phyloP scores from a whole-genome alignment of 352 stramenopile genomes.

The Globisporangium spiculum region DNA sequence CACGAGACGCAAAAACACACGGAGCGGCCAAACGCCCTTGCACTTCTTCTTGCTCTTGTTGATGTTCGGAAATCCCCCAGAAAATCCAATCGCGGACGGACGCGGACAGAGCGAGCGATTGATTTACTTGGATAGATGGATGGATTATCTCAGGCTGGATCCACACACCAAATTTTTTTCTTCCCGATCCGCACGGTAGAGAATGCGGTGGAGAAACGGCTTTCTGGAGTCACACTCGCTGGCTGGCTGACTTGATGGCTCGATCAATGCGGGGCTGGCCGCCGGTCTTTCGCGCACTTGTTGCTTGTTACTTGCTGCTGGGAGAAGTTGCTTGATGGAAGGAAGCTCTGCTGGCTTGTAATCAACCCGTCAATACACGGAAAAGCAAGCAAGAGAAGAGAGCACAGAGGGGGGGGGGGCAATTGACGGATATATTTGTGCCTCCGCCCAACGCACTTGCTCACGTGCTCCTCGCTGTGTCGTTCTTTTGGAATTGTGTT shows the following conservation, averaged over 20 bases:
- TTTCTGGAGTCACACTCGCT: not conserved
- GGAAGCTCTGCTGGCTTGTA: not conserved
- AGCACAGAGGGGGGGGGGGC: not conserved
- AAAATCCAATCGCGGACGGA: conserved; percentile 10
- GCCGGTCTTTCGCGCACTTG: not conserved
- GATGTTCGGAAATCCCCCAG: conserved; percentile 1
- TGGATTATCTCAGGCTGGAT: not conserved
- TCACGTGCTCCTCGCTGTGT: not conserved
- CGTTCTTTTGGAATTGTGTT: conserved; percentile 3
- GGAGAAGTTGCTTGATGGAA: not conserved
- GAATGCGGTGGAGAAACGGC: not conserved
- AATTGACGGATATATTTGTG: not conserved
- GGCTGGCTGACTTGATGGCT: not conserved
- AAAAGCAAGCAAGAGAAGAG: not conserved
- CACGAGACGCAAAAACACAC: conserved; percentile 9
- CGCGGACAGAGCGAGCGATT: not conserved
- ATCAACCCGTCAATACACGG: not conserved
- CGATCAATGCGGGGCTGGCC: not conserved
- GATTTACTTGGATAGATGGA: not conserved
- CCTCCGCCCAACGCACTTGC: not conserved
- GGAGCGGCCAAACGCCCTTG: not conserved
- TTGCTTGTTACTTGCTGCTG: not conserved
- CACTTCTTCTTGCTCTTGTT: not conserved
- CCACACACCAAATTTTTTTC: not conserved
- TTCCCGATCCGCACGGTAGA: not conserved